Evolutionary conservation across 495 filamentous ascomycete species (phyloP).

Genomic region (Aspergillus cavernicola): DNA sequence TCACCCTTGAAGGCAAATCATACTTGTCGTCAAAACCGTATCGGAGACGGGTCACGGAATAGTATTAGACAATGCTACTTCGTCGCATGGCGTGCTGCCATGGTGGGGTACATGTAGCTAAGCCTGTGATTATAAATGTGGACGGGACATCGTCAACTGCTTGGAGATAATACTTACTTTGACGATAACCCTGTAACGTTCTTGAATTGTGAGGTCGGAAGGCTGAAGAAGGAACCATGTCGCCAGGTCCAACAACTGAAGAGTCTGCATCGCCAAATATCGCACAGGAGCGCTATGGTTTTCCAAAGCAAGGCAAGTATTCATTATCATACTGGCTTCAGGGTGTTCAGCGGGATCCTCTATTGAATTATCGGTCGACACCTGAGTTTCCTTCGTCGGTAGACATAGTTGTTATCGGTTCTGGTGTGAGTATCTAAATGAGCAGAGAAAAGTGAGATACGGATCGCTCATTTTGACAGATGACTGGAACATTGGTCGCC

Average conservation of each 20-base stretch:
- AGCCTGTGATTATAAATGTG: not conserved
- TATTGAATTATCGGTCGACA: not conserved
- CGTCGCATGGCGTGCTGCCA: not conserved
- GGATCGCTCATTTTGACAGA: not conserved
- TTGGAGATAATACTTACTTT: not conserved
- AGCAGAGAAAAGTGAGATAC: not conserved
- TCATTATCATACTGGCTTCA: slow-evolving; percentile 2
- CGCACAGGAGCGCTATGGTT: not conserved
- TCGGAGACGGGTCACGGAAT: too few species aligned
- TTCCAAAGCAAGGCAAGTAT: not conserved
- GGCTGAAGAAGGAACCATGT: too few species aligned
- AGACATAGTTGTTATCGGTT: not conserved
- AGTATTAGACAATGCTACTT: too few species aligned
- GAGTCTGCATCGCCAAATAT: not conserved
- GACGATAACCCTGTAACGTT: too few species aligned
- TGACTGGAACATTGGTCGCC: not conserved
- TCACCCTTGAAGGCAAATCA: too few species aligned
- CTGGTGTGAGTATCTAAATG: not conserved
- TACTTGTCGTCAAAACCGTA: too few species aligned
- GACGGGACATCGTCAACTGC: not conserved
- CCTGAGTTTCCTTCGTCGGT: not conserved
- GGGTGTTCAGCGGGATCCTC: not conserved
- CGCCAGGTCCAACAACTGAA: not conserved
- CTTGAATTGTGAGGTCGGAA: too few species aligned
- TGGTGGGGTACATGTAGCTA: not conserved